Evolutionary conservation across 768 basidiomycete species (phyloP), one percentile per base, ranked within the genome.

Genomic region (Heimioporus sp.): DNA sequence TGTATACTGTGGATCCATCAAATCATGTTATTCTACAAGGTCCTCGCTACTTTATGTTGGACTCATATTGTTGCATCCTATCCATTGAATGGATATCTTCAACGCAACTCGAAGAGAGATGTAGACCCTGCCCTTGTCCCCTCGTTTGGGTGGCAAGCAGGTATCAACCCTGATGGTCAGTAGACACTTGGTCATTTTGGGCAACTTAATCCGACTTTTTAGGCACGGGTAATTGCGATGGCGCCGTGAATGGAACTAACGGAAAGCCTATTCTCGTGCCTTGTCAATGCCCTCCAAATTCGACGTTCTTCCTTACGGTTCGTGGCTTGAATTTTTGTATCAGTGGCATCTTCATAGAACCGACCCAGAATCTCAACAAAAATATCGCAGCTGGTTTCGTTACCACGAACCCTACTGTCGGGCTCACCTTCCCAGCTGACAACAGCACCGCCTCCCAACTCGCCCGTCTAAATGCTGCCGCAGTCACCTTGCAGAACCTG

Each of bases 401-500:
- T 4, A 76, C 83, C 35, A 83, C 87, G 68, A 88, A 89, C 65
- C 82, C 87, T 10, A 63, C 71, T 2, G 72, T 88, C 46, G 48
- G 64, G 15, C 69, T 88, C 3, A 74, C 77, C 13, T 91, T 86
- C 76, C 87, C 86, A 2, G 78, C 78, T 2, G 85, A 82, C 58
- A 70, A 74, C 56, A 81, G 79, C 7, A 75, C 72, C 49, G 67
- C 65, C 9, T 80, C 81, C 43, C 74, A 81, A 61, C 66, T 78
- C 41, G 72, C 81, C 0, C 81, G 87, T 31, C 72, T 90, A 52
- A 70, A 80, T 43, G 76, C 86, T 24, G 76, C 81, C 6, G 61
- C 82, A 11, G 77, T 86, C 35, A 85, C 87, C 7, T 71, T 90
- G n/a, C 88, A 90, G 71, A 90, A 90, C 65, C 65, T 90, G 38